phyloP scores from a whole-genome alignment of 257 asterid species.

The Craterostigma plantagineum region DNA sequence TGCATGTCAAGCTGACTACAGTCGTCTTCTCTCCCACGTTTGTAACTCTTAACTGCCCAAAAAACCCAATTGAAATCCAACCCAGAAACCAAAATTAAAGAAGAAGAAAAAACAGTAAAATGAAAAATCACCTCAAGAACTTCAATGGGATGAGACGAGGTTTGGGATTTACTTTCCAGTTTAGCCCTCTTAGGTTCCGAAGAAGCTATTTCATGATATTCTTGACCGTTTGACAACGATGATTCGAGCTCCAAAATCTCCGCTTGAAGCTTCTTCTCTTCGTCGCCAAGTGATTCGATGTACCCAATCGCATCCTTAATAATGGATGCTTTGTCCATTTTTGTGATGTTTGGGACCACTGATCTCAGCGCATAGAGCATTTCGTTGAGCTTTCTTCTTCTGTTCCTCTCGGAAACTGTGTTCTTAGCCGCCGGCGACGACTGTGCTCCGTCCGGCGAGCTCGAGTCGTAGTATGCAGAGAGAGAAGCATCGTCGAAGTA shows the following conservation, averaged over 20 bases:
- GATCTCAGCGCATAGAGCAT: slow-evolving; percentile 53
- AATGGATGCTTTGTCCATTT: slow-evolving; percentile 91
- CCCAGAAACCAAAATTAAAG: background rate
- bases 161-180: slow-evolving; percentile 11
- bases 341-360: slow-evolving; percentile 57
- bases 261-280: slow-evolving; percentile 33
- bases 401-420: slow-evolving; percentile 50
- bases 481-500: slow-evolving; percentile 24
- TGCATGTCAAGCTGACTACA: slow-evolving; percentile 68
- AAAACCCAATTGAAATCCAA: background rate
- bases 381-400: slow-evolving; percentile 57
- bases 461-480: slow-evolving; percentile 41
- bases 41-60: slow-evolving; percentile 44
- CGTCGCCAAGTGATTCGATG: slow-evolving; percentile 38
- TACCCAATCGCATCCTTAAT: slow-evolving; percentile 76
- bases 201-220: slow-evolving; percentile 14
- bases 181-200: slow-evolving; percentile 38
- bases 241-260: slow-evolving; percentile 54
- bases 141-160: slow-evolving; percentile 28
- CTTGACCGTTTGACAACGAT: slow-evolving; percentile 11
- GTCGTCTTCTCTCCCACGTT: slow-evolving; percentile 48
- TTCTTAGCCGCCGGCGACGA: slow-evolving; percentile 40
- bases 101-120: background rate
- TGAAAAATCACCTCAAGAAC: slow-evolving; percentile 67
- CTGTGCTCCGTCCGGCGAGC: slow-evolving; percentile 56